Base-by-base conservation (phyloP, 768 basidiomycete species). In the Lentinula boryana region DNA sequence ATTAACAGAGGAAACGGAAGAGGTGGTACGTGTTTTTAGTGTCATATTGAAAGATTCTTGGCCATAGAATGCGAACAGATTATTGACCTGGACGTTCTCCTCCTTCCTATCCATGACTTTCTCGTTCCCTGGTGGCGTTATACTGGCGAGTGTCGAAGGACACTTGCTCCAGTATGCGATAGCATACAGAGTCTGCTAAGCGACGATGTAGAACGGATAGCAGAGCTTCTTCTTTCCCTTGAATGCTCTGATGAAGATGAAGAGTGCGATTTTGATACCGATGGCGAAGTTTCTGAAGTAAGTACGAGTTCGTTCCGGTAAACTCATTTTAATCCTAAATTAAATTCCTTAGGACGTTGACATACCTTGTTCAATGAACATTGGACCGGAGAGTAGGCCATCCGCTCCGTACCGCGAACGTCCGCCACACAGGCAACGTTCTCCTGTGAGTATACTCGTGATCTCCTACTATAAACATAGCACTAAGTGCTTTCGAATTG, bases 71-170 rank as follows among this genome's bases (percentile, higher is more conserved):
- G 6, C 15, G 6, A 35, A 18, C 16, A 60, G 58, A 52, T 60
- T 4, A 51, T 60, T 41, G 49, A 52, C n/a, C 21, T 60, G 23
- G 58, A 60, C n/a, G 31, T 60, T 49, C 58, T 60, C 12, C 44
- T 60, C 12, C 50, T 36, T 35, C 58, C 58, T 35, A 27, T 59
- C 32, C 36, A 59, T 38, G 58, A 59, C 15, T 59, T 59, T 31
- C 44, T 59, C 8, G 18, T 27, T 38, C 58, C 58, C 9, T 60
- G 58, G 58, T 43, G 36, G 36, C 58, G 40, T 13, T 41, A 49
- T 32, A 48, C 58, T 7, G 41, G 43, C 33, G 23, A 31, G 18
- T 57, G 56, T 32, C 36, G 38, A 38, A 33, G 36, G 15, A 60
- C 58, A 16, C 18, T 60, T 21, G 50, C 49, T n/a, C 58, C 58